Evolutionary conservation across 495 filamentous ascomycete genomes (phyloP), one percentile per base, ranked within the genome.

Genomic region (Tuber melanosporum): DNA sequence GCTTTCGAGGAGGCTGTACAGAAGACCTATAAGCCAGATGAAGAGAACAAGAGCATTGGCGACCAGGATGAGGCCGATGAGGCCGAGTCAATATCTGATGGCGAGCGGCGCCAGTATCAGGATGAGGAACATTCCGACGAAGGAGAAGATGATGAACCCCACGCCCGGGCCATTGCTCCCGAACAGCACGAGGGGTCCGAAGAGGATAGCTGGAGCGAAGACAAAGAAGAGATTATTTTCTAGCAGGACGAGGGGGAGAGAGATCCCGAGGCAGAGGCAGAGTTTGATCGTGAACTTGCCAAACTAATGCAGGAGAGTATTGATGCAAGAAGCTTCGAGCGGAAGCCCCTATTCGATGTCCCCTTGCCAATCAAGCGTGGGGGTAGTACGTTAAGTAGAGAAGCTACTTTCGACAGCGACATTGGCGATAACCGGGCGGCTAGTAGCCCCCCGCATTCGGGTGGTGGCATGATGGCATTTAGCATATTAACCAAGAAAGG

Each of bases 221-320:
- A 73, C 41, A 94, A 97, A 81, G 89, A 93, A 81, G 89, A 93
- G 14, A 96, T 98, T 74, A 87, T 97, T 49, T 94, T 99, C 62
- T 95, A 93, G 19, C 89, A 93, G 66, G 90, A 94, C 82, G 92
- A 97, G 82, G 93, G 97, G 84, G 91, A 96, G 82, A 88, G 94
- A 66, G 94, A 99, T 77, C 96, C 95, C 0, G 94, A 97, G 85
- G 92, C 90, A 69, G 95, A 98, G 78, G 95, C 95, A 9, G 96
- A 99, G 52, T 99, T 99, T 81, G 96, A 98, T 81, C 93, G 95
- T 81, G 95, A 98, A 85, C 94, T 96, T 84, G 94, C 96, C 26
- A 98, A 98, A 85, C 92, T 99, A 91, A 98, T 98, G 96, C 88
- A 94, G 78, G 95, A 99, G 82, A 97, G 94, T 86, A 85, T 96